These are phyloP conservation scores for Naganishia albida DNA, from an alignment of 1,284 basidiomycete genomes.

Conservation along the genomic window DNA sequence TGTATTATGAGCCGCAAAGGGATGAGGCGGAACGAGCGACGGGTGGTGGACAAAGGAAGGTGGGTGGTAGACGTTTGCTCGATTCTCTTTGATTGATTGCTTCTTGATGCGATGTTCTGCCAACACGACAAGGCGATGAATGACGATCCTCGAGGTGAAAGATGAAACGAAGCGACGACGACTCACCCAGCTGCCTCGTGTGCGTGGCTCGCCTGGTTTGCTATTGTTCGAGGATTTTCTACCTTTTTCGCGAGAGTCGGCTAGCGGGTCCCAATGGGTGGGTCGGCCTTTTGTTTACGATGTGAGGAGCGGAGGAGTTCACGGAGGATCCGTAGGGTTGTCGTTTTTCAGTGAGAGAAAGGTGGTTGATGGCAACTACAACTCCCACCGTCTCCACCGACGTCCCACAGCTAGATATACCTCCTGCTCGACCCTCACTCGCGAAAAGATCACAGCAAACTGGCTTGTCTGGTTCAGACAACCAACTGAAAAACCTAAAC, in stretches of 20 bases:
- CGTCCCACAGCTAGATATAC: not conserved
- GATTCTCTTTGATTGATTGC: too few relatives aligned
- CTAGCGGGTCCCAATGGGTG: constrained; percentile 1
- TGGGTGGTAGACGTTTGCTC: constrained; percentile 1
- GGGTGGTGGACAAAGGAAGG: constrained; percentile 15
- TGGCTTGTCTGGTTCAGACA: too few relatives aligned
- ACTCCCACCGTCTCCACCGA: not conserved
- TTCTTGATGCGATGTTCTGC: too few relatives aligned
- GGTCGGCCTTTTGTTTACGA: not conserved
- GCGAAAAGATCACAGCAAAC: not conserved
- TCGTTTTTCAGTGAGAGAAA: not conserved
- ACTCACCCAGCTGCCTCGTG: not conserved
- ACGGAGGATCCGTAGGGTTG: not conserved
- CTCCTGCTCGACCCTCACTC: not conserved
- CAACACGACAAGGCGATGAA: not conserved
- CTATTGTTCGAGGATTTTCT: constrained; percentile 28
- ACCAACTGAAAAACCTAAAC: too few relatives aligned
- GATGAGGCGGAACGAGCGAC: constrained; percentile 3
- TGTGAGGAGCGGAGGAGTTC: constrained; percentile 1
- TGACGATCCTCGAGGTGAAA: not conserved
- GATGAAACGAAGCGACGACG: not conserved
- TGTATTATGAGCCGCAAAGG: constrained; percentile 16
- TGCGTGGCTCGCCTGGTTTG: constrained; percentile 1
- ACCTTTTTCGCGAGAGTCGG: constrained; percentile 6
- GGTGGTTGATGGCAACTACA: not conserved